These are phyloP conservation scores for Alternaria ethzedia DNA, from an alignment of 2,329 filamentous ascomycete genomes.

Conservation along the genomic window DNA sequence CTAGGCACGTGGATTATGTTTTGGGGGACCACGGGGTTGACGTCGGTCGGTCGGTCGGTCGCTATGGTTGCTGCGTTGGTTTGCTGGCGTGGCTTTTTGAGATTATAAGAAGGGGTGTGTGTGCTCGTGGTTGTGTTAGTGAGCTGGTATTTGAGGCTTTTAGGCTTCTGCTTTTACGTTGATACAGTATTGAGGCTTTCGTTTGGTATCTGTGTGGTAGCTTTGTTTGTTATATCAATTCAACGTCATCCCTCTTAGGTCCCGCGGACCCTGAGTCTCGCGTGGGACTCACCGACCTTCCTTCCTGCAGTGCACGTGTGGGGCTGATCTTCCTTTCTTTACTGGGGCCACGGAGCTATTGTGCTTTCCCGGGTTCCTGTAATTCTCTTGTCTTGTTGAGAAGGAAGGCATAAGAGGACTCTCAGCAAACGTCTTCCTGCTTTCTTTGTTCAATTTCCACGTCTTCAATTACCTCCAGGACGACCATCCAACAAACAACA, in stretches of 20 bases:
- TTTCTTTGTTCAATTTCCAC: not conserved
- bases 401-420: not conserved
- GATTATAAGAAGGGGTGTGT: not conserved
- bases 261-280: not conserved
- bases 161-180: not conserved
- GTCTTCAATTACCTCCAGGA: not conserved
- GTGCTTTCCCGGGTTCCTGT: not conserved
- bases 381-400: not conserved
- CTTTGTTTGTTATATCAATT: slow-evolving; percentile 6
- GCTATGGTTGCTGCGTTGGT: not conserved
- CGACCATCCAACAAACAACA: not conserved
- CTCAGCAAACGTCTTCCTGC: not conserved
- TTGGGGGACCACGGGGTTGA: slow-evolving; percentile 9
- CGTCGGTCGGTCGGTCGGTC: not conserved
- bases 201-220: not conserved
- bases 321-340: not conserved
- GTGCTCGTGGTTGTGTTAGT: not conserved
- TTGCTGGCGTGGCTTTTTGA: not conserved
- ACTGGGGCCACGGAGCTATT: not conserved
- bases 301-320: not conserved
- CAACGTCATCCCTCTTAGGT: slow-evolving; percentile 7
- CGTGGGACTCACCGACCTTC: not conserved
- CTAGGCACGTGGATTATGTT: slow-evolving; percentile 1
- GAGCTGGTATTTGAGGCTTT: not conserved
- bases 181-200: not conserved